Evolutionary conservation across 2,329 filamentous ascomycete species (phyloP), one percentile per base, ranked within the genome.

Genomic region (Arthrobotrys pseudoclavata): DNA sequence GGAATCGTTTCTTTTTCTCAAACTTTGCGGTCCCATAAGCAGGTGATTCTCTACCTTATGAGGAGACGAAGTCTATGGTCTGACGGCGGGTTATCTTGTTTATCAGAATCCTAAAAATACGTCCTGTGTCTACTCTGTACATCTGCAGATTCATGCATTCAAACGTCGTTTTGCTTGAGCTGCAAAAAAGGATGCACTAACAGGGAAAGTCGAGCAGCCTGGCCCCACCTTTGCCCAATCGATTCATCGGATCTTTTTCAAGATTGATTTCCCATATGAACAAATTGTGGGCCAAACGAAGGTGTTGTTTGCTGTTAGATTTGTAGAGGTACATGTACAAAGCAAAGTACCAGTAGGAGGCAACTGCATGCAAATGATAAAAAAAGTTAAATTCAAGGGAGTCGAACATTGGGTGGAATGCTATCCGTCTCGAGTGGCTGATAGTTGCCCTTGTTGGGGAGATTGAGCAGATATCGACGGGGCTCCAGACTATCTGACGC

Each of bases 161-260:
- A 67, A 74, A 68, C 52, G 69, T 67, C 60, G 15, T 76, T 60
- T 45, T 68, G 26, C 50, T 50, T 61, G 47, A 45, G 50, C 45
- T 71, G 67, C 68, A 71, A n/a, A 71, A 57, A n/a, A 42, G 52
- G 48, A 37, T 53, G 48, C 47, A 76, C 72, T 47, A 77, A 77
- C 67, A 71, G 31, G 74, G 74, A 71, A 77, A 67, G 74, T 77
- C 61, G 26, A 77, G 53, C 74, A 77, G 61, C 12, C 18, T 42
- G 66, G 67, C 12, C 55, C 55, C 22, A 42, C 62, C 18, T 67
- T 61, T 55, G 50, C 53, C 66, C 67, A 77, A 71, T 77, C 40
- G 74, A 71, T 67, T 71, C 34, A 37, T 76, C 66, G 66, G 66
- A 70, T 61, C 72, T 61, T 76, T 63, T 69, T 69, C 34, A 60